A percentile compares a stretch with the other conserved stretches of the same genome.
These are phyloP conservation scores for Dendrobium huoshanense DNA, from an alignment of 106 monocot genomes.

Conservation along the genomic window DNA sequence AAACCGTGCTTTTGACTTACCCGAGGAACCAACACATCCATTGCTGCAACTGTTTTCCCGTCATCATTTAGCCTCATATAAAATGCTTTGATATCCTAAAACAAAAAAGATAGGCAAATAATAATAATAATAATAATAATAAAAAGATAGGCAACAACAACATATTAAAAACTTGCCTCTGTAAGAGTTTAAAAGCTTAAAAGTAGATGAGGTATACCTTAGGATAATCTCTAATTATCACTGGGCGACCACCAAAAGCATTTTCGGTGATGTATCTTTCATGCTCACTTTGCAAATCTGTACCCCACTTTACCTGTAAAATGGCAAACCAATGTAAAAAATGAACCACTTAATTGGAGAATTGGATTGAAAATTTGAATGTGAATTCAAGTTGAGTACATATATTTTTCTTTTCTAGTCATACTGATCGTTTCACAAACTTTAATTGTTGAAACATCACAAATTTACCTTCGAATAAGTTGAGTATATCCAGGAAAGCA, in stretches of 20 bases:
- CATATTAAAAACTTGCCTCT: not conserved
- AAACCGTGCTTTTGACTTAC: slow-evolving; percentile 16
- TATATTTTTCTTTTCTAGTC: not conserved
- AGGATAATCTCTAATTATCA: slow-evolving; percentile 90
- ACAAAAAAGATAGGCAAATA: not conserved
- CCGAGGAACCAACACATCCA: slow-evolving; percentile 91
- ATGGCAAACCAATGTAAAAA: slow-evolving; percentile 6
- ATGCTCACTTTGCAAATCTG: slow-evolving; percentile 98
- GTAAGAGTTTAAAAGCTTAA: not conserved
- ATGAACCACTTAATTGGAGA: not conserved
- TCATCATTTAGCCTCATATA: slow-evolving; percentile 98
- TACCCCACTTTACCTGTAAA: slow-evolving; percentile 88
- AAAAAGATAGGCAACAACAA: not conserved
- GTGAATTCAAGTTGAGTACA: not conserved
- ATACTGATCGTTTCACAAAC: not conserved
- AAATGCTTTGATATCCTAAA: slow-evolving; percentile 94
- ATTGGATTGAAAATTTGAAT: not conserved
- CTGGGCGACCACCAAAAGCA: slow-evolving; percentile 79
- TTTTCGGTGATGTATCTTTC: slow-evolving; percentile 92
- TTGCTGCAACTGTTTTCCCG: slow-evolving; percentile 93
- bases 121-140: not conserved
- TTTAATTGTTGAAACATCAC: not conserved
- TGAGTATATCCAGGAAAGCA: not conserved
- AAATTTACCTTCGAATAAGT: not conserved
- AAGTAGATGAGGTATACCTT: slow-evolving; percentile 40